Base-by-base conservation (phyloP, 495 filamentous ascomycete species). In the Penicillium odoratum region DNA sequence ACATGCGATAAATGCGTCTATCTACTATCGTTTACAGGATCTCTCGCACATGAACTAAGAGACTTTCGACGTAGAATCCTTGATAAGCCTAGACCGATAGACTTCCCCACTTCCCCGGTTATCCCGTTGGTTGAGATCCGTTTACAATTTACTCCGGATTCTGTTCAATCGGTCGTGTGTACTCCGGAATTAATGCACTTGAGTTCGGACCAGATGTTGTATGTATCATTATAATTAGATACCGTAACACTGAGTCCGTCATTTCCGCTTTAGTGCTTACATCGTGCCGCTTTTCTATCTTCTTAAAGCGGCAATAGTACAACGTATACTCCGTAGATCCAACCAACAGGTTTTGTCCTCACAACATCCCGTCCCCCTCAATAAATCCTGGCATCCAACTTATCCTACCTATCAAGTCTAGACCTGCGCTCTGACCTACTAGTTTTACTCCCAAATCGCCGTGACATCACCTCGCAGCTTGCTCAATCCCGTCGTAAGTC, bases 381-480 rank as follows among this genome's bases (percentile, higher is more conserved):
- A 26, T 46, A 3, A 21, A 28, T 29, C 44, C 13, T 25, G 44
- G 21, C 26, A 16, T 3, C 11, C 16, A 33, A 16, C 25, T 31
- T 31, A 18, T 9, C 26, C 13, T 46, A 10, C 43, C 43, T 11
- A 6, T 26, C 3, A 25, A 9, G 26, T 25, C 43, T 46, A 13
- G 43, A 21, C 25, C 16, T 11, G 16, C 26, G 16, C 43, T 10
- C 26, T 21, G 16, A 18, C 18, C 6, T 48, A 31, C 26, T 29
- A 8, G 28, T 11, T 7, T 16, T 28, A 34, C 8, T 46, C 44
- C 28, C 10, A 48, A 48, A 7, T 42, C 21, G 61, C 59, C 21
- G 61, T 63, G 61, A 63, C 61, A 64, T 64, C 61, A 60, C 28
- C 31, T 28, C 25, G 8, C 4, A 47, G 44, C 21, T 15, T 48